Evolutionary conservation across 2,329 filamentous ascomycete species (phyloP), one percentile per base, ranked within the genome.

Genomic region (Fonsecaea pedrosoi): DNA sequence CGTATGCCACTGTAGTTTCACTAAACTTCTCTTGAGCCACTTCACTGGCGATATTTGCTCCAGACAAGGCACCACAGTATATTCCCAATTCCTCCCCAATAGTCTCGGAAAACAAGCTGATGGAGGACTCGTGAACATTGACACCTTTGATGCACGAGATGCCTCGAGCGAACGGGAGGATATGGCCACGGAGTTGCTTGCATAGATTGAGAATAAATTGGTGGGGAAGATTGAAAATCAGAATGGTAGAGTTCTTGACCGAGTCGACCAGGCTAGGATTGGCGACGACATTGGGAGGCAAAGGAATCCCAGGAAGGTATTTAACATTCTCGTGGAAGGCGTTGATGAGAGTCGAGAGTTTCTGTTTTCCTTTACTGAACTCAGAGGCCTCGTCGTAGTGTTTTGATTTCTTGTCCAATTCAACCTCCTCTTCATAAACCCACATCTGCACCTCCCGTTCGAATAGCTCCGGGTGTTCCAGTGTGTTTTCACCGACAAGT

Each of bases 101-200:
- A 78, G 90, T 92, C 81, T 99, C 95, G 62, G 92, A 96, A 82
- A 99, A 97, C 62, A 99, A 86, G 74, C 89, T 89, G 73, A 98
- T 89, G 63, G 91, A 92, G 59, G 92, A 89, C 74, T 94, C 91
- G 3, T 91, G 90, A 38, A 99, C 95, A 73, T 96, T 91, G 69
- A 99, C 94, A 73, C 95, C 95, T 84, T 99, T 99, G 82, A 98
- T 97, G 80, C 95, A 99, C 77, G 92, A 96, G 76, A 99, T 93
- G 66, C 93, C 95, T 70, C 96, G 89, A 32, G 95, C 94, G 75
- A 89, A 98, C 6, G 95, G 95, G 35, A 97, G 81, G 71, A 97
- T 96, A 74, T 97, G 89, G 68, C 94, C 95, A 75, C 90, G 86
- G 69, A 99, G 84, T 77, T 93, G 89, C 70, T 90, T 86, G 82